Base-by-base conservation (phyloP, 2,329 filamentous ascomycete genomes). In the Apiospora hydei region DNA sequence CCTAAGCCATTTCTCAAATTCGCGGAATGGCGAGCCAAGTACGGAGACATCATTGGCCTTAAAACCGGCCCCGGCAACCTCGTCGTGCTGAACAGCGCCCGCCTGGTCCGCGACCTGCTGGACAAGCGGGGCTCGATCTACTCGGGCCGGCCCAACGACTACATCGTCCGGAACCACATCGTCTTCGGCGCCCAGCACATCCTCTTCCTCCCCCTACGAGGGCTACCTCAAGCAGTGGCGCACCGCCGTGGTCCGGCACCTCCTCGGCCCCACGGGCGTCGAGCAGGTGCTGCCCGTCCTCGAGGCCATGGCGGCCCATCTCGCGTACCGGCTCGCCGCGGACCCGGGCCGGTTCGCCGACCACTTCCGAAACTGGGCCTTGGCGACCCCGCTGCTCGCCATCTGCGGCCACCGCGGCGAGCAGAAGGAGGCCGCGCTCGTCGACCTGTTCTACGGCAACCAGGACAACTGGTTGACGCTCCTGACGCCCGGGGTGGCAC, bases 1-100 rank as follows among this genome's bases (percentile, higher is more conserved):
- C 30, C 53, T 26, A 73, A 71, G 41, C 46, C 70, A 18, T 73
- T 70, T 24, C 57, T 73, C 21, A 57, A 72, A 44, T 74, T 71
- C 5, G 47, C 67, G 34, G 57, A 57, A 21, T 24, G 47, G 41
- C 53, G 69, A 30, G 34, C 61, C 11, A 70, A 68, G n/a, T 74
- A 73, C 53, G 71, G 71, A 7, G 71, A 73, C 16, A 71, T 74
- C 18, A 57, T 74, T n/a, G 73, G 73, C 5, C 69, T 74, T 44
- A 73, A 74, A 46, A 21, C 69, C 13, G 73, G 70, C 38, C 71
- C 72, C 30, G 66, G 41, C 11, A 70, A 74, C 34, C 43, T 74
- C 21, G 73, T 74, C 43, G 61, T 74, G 2, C 30, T 74, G n/a
- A 72, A 71, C 30, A 72, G 69, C 16, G 69, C 61, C 46, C 46